Evolutionary conservation across 2,329 filamentous ascomycete species (phyloP).

Genomic region (Beauveria varroae): DNA sequence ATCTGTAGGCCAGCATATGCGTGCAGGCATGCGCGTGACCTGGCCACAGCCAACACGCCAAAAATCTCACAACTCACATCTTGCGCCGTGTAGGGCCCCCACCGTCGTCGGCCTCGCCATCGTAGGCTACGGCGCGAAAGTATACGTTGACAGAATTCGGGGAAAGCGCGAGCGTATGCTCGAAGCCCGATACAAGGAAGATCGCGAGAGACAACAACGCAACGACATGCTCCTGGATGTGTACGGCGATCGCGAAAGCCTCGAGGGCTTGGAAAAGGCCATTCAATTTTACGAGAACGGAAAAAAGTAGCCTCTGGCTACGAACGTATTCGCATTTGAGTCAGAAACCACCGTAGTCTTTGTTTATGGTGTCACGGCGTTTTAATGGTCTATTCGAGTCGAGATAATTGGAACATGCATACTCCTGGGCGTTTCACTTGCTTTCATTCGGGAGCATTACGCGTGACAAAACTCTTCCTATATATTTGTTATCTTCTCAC

Average conservation of each 20-base stretch:
- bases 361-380: background rate
- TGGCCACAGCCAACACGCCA: background rate
- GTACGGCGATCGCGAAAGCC: constrained; percentile 42
- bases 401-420: background rate
- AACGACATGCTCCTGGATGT: constrained; percentile 40
- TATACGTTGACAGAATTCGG: constrained; percentile 22
- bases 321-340: background rate
- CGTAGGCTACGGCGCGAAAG: constrained; percentile 28
- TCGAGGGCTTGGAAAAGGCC: constrained; percentile 41
- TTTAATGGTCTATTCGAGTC: background rate
- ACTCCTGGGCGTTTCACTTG: background rate
- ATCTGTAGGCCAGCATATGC: background rate
- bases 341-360: background rate
- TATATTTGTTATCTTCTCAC: background rate
- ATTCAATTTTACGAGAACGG: constrained; percentile 37
- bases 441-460: background rate
- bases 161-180: constrained; percentile 21
- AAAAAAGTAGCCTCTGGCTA: background rate
- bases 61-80: background rate
- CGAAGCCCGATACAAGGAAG: constrained; percentile 26
- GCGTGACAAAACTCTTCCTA: background rate
- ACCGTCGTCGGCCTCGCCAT: constrained; percentile 24
- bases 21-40: background rate
- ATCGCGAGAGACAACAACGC: constrained; percentile 26
- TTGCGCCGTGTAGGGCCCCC: constrained; percentile 21